Evolutionary conservation across 2,329 filamentous ascomycete genomes (phyloP).

Genomic region (Zalaria sp.): DNA sequence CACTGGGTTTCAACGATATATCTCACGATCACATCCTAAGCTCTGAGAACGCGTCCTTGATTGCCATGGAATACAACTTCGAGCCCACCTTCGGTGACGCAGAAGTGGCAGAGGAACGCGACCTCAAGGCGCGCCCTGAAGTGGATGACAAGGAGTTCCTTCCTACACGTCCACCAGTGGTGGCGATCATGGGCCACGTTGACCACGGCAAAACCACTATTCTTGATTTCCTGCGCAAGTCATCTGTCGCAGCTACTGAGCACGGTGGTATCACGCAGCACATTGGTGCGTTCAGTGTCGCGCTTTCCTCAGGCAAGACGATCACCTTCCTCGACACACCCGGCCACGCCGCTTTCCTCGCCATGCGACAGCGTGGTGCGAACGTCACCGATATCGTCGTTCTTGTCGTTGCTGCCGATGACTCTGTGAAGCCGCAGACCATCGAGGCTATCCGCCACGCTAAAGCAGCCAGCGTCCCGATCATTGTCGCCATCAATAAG

Average conservation of each 20-base stretch:
- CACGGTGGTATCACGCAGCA: slow-evolving; percentile 97
- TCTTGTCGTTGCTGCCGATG: slow-evolving; percentile 88
- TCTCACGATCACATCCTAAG: slow-evolving; percentile 75
- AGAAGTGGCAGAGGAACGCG: slow-evolving; percentile 46
- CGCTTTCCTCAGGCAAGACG: slow-evolving; percentile 64
- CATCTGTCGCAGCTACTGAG: slow-evolving; percentile 78
- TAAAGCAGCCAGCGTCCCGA: slow-evolving; percentile 70
- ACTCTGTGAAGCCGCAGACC: slow-evolving; percentile 95
- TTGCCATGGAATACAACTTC: slow-evolving; percentile 85
- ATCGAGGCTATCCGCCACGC: slow-evolving; percentile 94
- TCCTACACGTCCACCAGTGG: slow-evolving; percentile 72
- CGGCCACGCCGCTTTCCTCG: slow-evolving; percentile 87
- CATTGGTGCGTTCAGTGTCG: slow-evolving; percentile 92
- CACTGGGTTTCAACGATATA: slow-evolving; percentile 82
- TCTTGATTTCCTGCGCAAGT: slow-evolving; percentile 83
- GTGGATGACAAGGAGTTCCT: slow-evolving; percentile 50
- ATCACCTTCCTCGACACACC: slow-evolving; percentile 97
- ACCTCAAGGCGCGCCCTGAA: slow-evolving; percentile 55
- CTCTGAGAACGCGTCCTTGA: slow-evolving; percentile 75
- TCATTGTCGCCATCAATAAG: slow-evolving; percentile 97
- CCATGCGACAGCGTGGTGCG: slow-evolving; percentile 89
- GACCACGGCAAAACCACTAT: slow-evolving; percentile 98
- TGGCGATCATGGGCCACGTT: slow-evolving; percentile 98
- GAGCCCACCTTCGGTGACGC: slow-evolving; percentile 53
- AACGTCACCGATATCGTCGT: slow-evolving; percentile 96